phyloP scores from a whole-genome alignment of 2,329 filamentous ascomycete genomes.

The Hypoxylon sp. region DNA sequence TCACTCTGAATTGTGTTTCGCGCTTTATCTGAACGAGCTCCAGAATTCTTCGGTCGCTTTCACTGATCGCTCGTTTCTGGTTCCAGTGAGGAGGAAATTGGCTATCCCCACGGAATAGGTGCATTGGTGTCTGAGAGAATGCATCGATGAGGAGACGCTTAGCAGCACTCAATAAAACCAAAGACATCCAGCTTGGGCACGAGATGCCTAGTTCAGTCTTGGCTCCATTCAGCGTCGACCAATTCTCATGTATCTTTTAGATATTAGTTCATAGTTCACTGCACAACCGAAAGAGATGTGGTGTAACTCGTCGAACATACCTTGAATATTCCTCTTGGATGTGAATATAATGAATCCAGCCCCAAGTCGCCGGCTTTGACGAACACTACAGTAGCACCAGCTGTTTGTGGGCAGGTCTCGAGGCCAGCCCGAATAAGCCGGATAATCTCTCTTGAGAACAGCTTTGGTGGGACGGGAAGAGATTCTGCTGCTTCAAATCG shows the following conservation, averaged over 20 bases:
- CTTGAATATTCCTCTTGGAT: background rate
- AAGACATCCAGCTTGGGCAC: background rate
- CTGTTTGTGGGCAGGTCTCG: constrained; percentile 6
- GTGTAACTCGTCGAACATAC: constrained; percentile 6
- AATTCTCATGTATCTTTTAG: constrained; percentile 29
- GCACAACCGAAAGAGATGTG: background rate
- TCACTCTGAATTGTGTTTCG: background rate
- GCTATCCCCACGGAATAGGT: background rate
- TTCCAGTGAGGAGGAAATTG: constrained; percentile 4
- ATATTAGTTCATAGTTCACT: constrained; percentile 2
- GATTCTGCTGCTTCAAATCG: constrained; percentile 24
- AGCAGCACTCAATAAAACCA: constrained; percentile 5
- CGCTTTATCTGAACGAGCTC: constrained; percentile 21
- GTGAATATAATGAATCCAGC: constrained; percentile 20
- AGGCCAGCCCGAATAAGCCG: constrained; percentile 27
- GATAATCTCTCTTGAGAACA: constrained; percentile 10
- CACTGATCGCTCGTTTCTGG: constrained; percentile 9
- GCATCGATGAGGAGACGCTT: constrained; percentile 29
- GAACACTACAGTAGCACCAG: constrained; percentile 1
- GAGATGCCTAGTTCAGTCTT: constrained; percentile 14
- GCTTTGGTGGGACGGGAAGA: background rate
- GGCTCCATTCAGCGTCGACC: constrained; percentile 17
- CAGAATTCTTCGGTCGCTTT: constrained; percentile 23
- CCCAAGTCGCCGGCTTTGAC: constrained; percentile 11
- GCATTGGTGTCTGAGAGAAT: constrained; percentile 14